Conservation (phyloP, 768 basidiomycete species). For the Panellus pusillus region DNA sequence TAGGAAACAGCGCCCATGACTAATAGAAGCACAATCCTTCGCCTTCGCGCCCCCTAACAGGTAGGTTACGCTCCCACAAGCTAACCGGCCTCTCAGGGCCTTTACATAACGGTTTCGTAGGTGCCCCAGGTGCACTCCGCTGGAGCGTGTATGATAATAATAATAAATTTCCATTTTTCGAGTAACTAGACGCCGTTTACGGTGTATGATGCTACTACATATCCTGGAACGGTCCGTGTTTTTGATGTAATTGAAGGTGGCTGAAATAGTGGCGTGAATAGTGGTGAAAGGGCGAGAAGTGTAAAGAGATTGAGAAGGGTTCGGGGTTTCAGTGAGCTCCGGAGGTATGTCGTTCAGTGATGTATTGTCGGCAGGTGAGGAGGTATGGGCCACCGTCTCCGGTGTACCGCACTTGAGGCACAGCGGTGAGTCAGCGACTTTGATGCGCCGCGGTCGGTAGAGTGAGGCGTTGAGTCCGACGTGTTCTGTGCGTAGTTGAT, state of each 20-base stretch:
- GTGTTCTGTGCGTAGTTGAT: slow-evolving; percentile 20
- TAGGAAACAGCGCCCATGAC: too few species aligned
- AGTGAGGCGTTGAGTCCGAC: slow-evolving; percentile 21
- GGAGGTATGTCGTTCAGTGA: background rate
- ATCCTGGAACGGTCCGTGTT: background rate
- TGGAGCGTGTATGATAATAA: too few species aligned
- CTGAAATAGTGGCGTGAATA: background rate
- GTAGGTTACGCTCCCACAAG: too few species aligned
- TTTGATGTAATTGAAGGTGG: background rate
- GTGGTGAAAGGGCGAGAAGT: background rate
- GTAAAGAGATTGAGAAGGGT: slow-evolving; percentile 1
- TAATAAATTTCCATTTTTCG: too few species aligned
- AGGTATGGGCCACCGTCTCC: slow-evolving; percentile 21
- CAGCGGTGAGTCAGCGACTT: slow-evolving; percentile 8
- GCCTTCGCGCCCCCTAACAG: too few species aligned
- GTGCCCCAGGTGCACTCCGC: too few species aligned
- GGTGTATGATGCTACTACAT: too few species aligned
- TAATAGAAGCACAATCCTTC: too few species aligned
- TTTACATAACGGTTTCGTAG: too few species aligned
- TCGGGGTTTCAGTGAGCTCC: background rate
- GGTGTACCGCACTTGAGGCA: slow-evolving; percentile 7
- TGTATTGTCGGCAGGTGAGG: slow-evolving; percentile 9
- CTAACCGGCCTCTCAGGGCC: too few species aligned
- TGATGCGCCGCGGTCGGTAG: slow-evolving; percentile 20
- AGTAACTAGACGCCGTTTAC: too few species aligned